Conservation (phyloP, 345 rosid species). For the Geranium brycei region DNA sequence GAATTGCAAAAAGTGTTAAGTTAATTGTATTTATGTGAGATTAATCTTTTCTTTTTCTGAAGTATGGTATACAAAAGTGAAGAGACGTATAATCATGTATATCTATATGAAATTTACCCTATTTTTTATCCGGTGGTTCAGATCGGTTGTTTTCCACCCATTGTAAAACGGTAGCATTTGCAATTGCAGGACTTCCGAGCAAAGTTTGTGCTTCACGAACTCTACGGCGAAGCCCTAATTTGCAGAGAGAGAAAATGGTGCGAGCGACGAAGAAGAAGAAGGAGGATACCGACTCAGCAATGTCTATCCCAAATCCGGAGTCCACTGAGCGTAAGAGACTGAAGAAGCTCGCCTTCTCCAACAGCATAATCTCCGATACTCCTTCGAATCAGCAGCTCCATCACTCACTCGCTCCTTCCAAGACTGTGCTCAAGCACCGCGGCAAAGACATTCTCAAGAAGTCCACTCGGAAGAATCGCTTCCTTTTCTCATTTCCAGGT, state of each 20-base stretch:
- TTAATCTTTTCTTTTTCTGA: too few relatives aligned
- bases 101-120: too few relatives aligned
- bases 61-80: too few relatives aligned
- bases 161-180: too few relatives aligned
- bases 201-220: too few relatives aligned
- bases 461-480: constrained; percentile 66
- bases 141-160: too few relatives aligned
- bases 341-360: constrained; percentile 40
- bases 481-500: constrained; percentile 66
- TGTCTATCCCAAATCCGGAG: constrained; percentile 17
- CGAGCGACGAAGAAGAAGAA: constrained; percentile 21
- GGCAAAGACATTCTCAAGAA: constrained; percentile 69
- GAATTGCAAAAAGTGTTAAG: too few relatives aligned
- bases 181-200: too few relatives aligned
- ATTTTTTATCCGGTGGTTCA: too few relatives aligned
- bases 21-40: too few relatives aligned
- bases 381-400: constrained; percentile 19
- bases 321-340: constrained; percentile 33
- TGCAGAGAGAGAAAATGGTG: constrained; percentile 18
- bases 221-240: neutral
- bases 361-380: constrained; percentile 31
- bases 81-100: too few relatives aligned
- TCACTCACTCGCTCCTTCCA: constrained; percentile 41
- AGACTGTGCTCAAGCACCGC: constrained; percentile 54
- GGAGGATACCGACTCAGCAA: constrained; percentile 1